Conservation (phyloP, 305 asterid genomes). For the Fraxinus platypoda region DNA sequence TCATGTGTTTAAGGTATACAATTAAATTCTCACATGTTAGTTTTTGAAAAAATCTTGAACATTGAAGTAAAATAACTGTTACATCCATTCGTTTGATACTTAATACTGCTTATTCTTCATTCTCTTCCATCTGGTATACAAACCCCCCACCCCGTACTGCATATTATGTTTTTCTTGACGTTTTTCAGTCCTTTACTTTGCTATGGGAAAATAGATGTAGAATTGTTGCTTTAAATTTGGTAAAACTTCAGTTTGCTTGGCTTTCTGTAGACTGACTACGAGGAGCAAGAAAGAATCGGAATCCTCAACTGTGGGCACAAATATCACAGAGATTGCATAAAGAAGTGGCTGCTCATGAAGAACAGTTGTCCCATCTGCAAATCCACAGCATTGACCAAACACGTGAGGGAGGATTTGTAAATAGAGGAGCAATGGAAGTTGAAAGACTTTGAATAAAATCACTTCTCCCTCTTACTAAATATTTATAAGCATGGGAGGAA, state of each 20-base stretch:
- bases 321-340: slow-evolving; percentile 60
- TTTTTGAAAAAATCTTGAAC: background rate
- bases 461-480: slow-evolving; percentile 8
- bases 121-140: background rate
- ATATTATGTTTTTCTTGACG: background rate
- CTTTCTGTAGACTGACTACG: slow-evolving; percentile 40
- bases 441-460: background rate
- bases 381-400: slow-evolving; percentile 43
- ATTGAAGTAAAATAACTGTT: background rate
- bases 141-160: background rate
- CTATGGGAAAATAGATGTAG: background rate
- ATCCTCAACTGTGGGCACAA: slow-evolving; percentile 61
- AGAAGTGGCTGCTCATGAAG: slow-evolving; percentile 65
- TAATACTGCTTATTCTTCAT: background rate
- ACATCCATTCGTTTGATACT: background rate
- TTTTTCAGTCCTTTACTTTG: background rate
- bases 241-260: background rate
- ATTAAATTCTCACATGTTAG: background rate
- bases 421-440: slow-evolving; percentile 9
- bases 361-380: slow-evolving; percentile 71
- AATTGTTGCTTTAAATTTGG: background rate
- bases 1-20: background rate
- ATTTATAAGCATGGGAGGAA: slow-evolving; percentile 16
- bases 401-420: slow-evolving; percentile 30
- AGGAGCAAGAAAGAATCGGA: slow-evolving; percentile 40